Evolutionary conservation across 2,329 filamentous ascomycete genomes (phyloP).

Genomic region (Neofusicoccum sp.): DNA sequence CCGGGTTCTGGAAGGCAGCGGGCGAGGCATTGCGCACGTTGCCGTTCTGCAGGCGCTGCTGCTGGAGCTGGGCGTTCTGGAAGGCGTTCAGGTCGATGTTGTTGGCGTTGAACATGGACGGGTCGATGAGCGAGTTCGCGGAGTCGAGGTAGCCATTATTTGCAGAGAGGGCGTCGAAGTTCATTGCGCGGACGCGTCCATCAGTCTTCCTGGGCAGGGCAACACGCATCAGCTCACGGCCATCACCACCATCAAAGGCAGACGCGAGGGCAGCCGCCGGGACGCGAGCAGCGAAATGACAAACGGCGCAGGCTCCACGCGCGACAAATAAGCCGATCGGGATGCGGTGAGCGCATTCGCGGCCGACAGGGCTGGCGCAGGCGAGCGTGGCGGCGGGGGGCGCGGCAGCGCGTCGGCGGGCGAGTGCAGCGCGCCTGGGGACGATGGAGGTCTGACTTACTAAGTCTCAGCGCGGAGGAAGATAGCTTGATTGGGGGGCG

Average conservation of each 20-base stretch:
- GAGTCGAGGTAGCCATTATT: slow-evolving; percentile 24
- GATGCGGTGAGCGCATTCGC: slow-evolving; percentile 19
- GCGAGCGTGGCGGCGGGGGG: background rate
- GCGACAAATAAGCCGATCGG: slow-evolving; percentile 19
- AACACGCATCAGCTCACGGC: slow-evolving; percentile 12
- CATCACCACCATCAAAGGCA: slow-evolving; percentile 15
- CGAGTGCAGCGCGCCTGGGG: slow-evolving; percentile 2
- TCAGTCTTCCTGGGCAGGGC: slow-evolving; percentile 16
- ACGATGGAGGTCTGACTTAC: slow-evolving; percentile 14
- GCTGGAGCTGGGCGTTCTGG: slow-evolving; percentile 37
- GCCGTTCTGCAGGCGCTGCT: slow-evolving; percentile 72
- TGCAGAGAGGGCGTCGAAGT: slow-evolving; percentile 20
- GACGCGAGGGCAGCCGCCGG: slow-evolving; percentile 12
- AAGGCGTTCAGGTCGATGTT: slow-evolving; percentile 52
- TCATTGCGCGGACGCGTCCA: slow-evolving; percentile 21
- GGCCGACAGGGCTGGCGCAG: slow-evolving; percentile 9
- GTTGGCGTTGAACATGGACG: slow-evolving; percentile 36
- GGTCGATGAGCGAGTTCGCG: slow-evolving; percentile 32
- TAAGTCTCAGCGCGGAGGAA: slow-evolving; percentile 19
- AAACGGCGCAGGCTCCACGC: slow-evolving; percentile 14
- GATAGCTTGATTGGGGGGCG: slow-evolving; percentile 16
- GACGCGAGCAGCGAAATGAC: slow-evolving; percentile 5
- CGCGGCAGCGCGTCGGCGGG: background rate
- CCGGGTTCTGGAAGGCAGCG: slow-evolving; percentile 67
- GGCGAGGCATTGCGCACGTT: slow-evolving; percentile 64